Evolutionary conservation across 192 early-diverging fungal genomes (phyloP).

Genomic region (Linderina pennispora): DNA sequence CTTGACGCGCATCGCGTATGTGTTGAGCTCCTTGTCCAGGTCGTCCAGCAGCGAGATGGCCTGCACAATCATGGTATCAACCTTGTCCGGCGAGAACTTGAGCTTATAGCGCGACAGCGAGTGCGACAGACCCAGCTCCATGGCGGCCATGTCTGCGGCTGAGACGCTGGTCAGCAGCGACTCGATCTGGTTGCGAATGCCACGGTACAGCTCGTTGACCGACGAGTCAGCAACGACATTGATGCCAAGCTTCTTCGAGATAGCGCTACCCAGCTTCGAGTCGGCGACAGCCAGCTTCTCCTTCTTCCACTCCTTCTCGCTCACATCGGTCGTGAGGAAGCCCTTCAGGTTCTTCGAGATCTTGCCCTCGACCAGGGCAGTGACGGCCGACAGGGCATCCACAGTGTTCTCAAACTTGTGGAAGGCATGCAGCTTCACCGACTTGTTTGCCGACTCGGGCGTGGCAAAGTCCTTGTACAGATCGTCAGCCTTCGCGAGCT

Average conservation of each 20-base stretch:
- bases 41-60: constrained; percentile 96
- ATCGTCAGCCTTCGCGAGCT: constrained; percentile 80
- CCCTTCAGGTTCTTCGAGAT: constrained; percentile 90
- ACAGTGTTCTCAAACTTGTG: constrained; percentile 98
- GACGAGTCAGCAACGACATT: constrained; percentile 78
- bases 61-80: constrained; percentile 99
- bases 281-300: constrained; percentile 89
- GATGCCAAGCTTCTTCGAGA: constrained; percentile 83
- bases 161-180: constrained; percentile 83
- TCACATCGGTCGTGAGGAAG: constrained; percentile 81
- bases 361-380: constrained; percentile 95
- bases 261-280: constrained; percentile 80
- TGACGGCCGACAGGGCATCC: constrained; percentile 92
- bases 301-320: constrained; percentile 85
- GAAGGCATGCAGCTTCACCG: constrained; percentile 93
- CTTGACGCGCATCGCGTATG: constrained; percentile 94
- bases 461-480: constrained; percentile 87
- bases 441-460: constrained; percentile 81
- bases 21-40: constrained; percentile 99
- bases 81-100: constrained; percentile 99
- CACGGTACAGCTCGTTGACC: constrained; percentile 90
- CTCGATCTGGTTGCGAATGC: constrained; percentile 91
- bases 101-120: constrained; percentile 98
- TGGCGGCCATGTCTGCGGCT: constrained; percentile 83
- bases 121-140: constrained; percentile 98